phyloP scores from a whole-genome alignment of 371 early-diverging fungal species.

The Amoeboaphelidium occidentale region DNA sequence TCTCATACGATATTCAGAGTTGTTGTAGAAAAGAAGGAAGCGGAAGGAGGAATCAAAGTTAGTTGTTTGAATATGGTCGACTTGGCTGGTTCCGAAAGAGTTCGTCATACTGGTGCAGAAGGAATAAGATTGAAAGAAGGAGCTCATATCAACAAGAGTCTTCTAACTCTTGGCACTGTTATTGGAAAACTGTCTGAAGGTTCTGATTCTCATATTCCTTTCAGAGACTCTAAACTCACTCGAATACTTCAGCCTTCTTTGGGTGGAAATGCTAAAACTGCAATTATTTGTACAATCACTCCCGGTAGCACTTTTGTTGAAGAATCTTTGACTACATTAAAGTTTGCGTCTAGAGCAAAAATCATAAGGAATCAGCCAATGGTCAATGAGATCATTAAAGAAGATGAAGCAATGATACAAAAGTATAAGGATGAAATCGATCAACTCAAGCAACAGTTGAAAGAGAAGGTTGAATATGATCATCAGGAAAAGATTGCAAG shows the following conservation, averaged over 20 bases:
- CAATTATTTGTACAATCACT: slow-evolving; percentile 43
- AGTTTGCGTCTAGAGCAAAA: slow-evolving; percentile 45
- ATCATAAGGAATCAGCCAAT: slow-evolving; percentile 33
- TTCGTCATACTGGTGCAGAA: slow-evolving; percentile 21
- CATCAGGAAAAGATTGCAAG: too few species aligned
- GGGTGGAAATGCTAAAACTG: slow-evolving; percentile 35
- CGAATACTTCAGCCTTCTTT: slow-evolving; percentile 44
- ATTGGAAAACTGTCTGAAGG: slow-evolving; percentile 19
- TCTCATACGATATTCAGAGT: slow-evolving; percentile 29
- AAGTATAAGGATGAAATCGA: slow-evolving; percentile 19
- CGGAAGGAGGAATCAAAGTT: slow-evolving; percentile 6
- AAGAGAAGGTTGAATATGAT: too few species aligned
- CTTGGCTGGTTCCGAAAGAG: slow-evolving; percentile 42
- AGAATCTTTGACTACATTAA: slow-evolving; percentile 35
- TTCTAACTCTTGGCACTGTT: slow-evolving; percentile 28
- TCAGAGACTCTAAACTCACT: slow-evolving; percentile 36
- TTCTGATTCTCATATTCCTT: slow-evolving; percentile 22
- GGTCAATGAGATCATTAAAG: slow-evolving; percentile 29
- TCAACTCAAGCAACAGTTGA: slow-evolving; percentile 21
- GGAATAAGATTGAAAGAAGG: slow-evolving; percentile 33
- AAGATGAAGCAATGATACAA: slow-evolving; percentile 27
- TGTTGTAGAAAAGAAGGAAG: slow-evolving; percentile 5
- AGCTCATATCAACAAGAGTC: slow-evolving; percentile 32
- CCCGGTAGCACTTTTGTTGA: slow-evolving; percentile 24
- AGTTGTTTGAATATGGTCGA: slow-evolving; percentile 27